These are phyloP conservation scores for Yarrowia keelungensis DNA, from an alignment of 805 yeast species.

Conservation along the genomic window DNA sequence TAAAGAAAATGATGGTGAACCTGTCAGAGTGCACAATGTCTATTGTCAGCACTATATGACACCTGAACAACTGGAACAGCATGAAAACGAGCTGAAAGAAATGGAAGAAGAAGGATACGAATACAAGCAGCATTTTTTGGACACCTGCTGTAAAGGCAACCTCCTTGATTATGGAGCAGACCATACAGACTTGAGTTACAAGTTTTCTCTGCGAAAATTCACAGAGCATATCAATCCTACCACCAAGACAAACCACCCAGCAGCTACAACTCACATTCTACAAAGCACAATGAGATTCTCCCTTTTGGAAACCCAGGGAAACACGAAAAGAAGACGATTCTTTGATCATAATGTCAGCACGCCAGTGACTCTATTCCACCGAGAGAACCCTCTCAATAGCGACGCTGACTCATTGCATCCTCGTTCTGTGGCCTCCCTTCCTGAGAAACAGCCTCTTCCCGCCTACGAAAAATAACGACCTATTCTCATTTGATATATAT, in stretches of 20 bases:
- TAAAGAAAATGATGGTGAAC: neutral
- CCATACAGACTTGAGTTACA: constrained; percentile 4
- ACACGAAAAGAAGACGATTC: neutral
- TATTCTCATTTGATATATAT: no score
- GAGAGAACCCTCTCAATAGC: neutral
- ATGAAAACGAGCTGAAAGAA: constrained; percentile 10
- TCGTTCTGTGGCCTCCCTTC: neutral
- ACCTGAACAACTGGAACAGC: constrained; percentile 11
- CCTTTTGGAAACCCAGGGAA: constrained; percentile 8
- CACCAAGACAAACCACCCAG: constrained; percentile 4
- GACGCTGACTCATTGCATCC: neutral
- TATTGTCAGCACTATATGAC: constrained; percentile 32
- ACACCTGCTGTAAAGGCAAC: constrained; percentile 18
- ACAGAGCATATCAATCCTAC: constrained; percentile 21
- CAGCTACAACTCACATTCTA: constrained; percentile 2
- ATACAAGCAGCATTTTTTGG: constrained; percentile 16
- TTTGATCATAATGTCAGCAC: constrained; percentile 23
- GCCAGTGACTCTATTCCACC: neutral
- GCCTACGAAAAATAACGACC: neutral
- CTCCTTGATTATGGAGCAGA: neutral
- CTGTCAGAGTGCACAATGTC: constrained; percentile 12
- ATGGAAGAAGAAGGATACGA: constrained; percentile 4
- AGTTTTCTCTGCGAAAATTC: constrained; percentile 11
- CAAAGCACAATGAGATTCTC: constrained; percentile 11
- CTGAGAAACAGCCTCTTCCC: constrained; percentile 8